phyloP scores from a whole-genome alignment of 352 stramenopile species.

The Phytophthora pinifolia region DNA sequence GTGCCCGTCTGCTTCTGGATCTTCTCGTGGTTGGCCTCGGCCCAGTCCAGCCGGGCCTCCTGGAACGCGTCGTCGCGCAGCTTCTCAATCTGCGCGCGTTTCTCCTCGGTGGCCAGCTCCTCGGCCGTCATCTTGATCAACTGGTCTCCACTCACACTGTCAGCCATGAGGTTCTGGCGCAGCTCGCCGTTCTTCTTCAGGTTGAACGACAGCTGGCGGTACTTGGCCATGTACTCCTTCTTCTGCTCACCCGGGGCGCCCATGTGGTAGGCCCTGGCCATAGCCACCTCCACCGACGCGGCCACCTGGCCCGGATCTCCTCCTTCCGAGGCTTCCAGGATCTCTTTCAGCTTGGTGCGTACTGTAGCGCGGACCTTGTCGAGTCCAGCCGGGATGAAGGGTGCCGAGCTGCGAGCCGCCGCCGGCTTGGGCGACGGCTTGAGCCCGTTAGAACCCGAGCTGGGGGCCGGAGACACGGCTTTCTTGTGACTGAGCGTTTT shows the following conservation, averaged over 20 bases:
- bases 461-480: constrained; percentile 7
- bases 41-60: constrained; percentile 86
- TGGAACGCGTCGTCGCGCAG: constrained; percentile 84
- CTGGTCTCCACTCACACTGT: constrained; percentile 69
- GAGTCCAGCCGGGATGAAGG: constrained; percentile 68
- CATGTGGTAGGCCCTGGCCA: constrained; percentile 74
- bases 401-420: constrained; percentile 18
- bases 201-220: constrained; percentile 90
- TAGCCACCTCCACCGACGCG: constrained; percentile 69
- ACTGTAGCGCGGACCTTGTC: constrained; percentile 80
- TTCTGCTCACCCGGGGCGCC: constrained; percentile 75
- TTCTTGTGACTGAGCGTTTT: constrained; percentile 22
- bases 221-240: constrained; percentile 90
- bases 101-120: constrained; percentile 87
- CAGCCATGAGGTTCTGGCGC: constrained; percentile 70
- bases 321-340: constrained; percentile 51
- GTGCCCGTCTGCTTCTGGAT: constrained; percentile 90
- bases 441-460: constrained; percentile 27
- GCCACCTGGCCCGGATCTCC: constrained; percentile 55
- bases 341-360: constrained; percentile 81
- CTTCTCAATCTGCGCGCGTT: constrained; percentile 83
- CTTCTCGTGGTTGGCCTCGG: constrained; percentile 89
- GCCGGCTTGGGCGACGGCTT: constrained; percentile 32
- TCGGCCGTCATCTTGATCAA: constrained; percentile 84
- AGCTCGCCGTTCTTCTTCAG: constrained; percentile 89